Conservation (phyloP, 148 eudicot species). For the Camellia japonica region DNA sequence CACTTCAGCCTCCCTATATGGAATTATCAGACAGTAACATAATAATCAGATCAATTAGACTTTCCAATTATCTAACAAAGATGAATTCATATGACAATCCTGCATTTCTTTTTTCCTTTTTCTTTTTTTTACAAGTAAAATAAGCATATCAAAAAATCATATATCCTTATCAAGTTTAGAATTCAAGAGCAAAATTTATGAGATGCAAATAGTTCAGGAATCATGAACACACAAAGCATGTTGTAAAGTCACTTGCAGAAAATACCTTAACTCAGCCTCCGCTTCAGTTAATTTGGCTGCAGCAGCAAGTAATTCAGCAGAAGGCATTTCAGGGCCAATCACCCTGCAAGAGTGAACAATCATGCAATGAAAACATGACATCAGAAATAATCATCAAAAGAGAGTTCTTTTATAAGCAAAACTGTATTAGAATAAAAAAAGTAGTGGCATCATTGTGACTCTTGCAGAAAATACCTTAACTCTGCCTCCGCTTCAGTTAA, state of each 20-base stretch:
- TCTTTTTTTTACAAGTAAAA: neutral
- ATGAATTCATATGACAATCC: neutral
- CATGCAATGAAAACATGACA: neutral
- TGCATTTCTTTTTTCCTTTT: too few relatives aligned
- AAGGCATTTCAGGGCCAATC: constrained; percentile 96
- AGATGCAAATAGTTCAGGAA: neutral
- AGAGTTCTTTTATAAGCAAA: constrained; percentile 27
- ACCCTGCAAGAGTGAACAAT: constrained; percentile 40
- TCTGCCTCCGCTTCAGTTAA: constrained; percentile 95
- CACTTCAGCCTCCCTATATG: constrained; percentile 69
- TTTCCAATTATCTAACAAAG: constrained; percentile 1
- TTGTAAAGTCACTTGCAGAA: neutral
- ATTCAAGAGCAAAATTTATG: neutral
- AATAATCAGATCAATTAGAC: constrained; percentile 5
- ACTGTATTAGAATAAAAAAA: constrained; percentile 18
- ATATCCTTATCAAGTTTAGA: neutral
- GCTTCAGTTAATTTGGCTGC: constrained; percentile 98
- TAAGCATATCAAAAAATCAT: neutral
- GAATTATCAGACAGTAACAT: neutral
- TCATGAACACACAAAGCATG: neutral
- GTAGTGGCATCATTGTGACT: too few relatives aligned
- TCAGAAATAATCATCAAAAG: neutral
- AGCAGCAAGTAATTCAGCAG: constrained; percentile 97
- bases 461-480: constrained; percentile 50
- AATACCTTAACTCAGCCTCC: constrained; percentile 85